Conservation (phyloP, 2,329 filamentous ascomycete genomes). For the Claviceps monticola region DNA sequence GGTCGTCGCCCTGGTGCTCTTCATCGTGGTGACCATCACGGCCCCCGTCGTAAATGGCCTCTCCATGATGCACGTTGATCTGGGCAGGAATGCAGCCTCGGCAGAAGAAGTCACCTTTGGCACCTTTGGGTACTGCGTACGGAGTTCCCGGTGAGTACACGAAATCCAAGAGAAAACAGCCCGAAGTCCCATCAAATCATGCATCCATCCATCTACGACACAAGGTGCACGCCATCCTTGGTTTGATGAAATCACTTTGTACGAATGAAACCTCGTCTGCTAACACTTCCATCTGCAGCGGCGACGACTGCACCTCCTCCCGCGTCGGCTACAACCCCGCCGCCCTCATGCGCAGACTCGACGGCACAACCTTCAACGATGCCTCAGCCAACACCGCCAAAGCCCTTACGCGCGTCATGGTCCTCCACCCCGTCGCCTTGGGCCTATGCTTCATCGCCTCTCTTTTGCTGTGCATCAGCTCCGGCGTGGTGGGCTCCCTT, state of each 20-base stretch:
- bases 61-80: constrained; percentile 36
- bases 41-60: constrained; percentile 43
- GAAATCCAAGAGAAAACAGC: background rate
- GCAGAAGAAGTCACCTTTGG: constrained; percentile 36
- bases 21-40: constrained; percentile 44
- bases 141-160: constrained; percentile 14
- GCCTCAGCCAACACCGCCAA: constrained; percentile 30
- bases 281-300: background rate
- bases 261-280: background rate
- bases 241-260: too few relatives aligned
- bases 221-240: too few relatives aligned
- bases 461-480: constrained; percentile 37
- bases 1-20: constrained; percentile 38
- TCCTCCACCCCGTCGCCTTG: constrained; percentile 47
- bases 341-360: constrained; percentile 24
- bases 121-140: constrained; percentile 44
- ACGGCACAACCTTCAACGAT: constrained; percentile 26
- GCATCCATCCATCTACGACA: too few relatives aligned
- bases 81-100: constrained; percentile 22
- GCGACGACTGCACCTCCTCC: constrained; percentile 32
- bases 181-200: too few relatives aligned
- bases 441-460: constrained; percentile 46
- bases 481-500: constrained; percentile 38
- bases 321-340: constrained; percentile 44
- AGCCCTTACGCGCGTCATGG: constrained; percentile 42